Base-by-base conservation (phyloP, 2,329 filamentous ascomycete species). In the Clonostachys rhizophaga region DNA sequence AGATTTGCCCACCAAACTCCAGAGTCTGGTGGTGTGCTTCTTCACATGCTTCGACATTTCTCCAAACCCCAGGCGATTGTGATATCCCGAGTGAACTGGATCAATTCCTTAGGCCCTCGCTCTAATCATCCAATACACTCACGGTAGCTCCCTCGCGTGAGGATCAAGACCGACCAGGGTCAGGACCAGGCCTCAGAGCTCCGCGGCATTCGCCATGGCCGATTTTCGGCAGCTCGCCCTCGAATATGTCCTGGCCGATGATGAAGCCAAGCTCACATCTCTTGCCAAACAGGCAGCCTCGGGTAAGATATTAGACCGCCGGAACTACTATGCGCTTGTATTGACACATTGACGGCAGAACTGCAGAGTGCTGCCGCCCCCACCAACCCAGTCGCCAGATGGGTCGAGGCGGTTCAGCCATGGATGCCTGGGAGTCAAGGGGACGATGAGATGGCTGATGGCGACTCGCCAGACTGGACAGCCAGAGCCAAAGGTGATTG, bases 321-420 rank as follows among this genome's bases (percentile, higher is more conserved):
- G 18, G 10, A 17, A 34, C 13, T 10, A 39, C 9, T 30, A 10
- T 42, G 10, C 49, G 43, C n/a, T n/a, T 45, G 46, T 52, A 30
- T 48, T 59, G 37, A 61, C 48, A 10, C 6, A 20, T 24, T 5
- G 18, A 76, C 24, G 24, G 24, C 9, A 30, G 74, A 70, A 50
- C 75, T 79, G 18, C 64, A 76, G 57, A 61, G 58, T 47, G 65
- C 71, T 8, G 53, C 69, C 0, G 62, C 70, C 39, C 69, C 61
- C 52, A 68, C 72, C 43, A 67, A 72, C 43, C 67, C 72, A 5
- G 67, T 80, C 40, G 74, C 73, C 14, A 72, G 75, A 56, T 80
- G 76, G 76, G 76, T 78, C 30, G 71, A 76, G 42, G 75, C 76
- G 35, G 74, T 80, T 47, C 71, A 76, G 53, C 70, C 68, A 47